Evolutionary conservation across 2,329 filamentous ascomycete species (phyloP), one percentile per base, ranked within the genome.

Genomic region (Pseudomassariella vexata): DNA sequence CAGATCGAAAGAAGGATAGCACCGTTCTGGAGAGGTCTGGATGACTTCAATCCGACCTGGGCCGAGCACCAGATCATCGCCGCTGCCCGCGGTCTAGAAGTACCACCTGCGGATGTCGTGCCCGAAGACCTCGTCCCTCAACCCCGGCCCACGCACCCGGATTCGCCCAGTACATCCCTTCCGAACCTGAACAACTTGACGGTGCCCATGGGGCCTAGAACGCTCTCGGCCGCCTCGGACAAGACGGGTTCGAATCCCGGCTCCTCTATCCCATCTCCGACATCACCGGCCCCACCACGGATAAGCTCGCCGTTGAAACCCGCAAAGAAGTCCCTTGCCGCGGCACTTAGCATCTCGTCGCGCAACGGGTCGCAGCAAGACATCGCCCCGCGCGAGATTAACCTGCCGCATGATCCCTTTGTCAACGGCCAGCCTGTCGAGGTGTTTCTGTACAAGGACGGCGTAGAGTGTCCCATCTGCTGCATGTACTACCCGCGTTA

Each of bases 401-500:
- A 79, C 37, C 66, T 95, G 3, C 82, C 88, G 0, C 71, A 79
- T 39, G 88, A 95, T 45, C 85, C 85, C 0, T 90, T 84, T 48
- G 85, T 96, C 26, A 95, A 96, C 46, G 90, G 92, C n/a, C 87
- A 95, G 47, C 84, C 85, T 1, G 70, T 96, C 27, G 92, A 96
- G 59, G 90, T 89, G 1, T 90, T 86, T 44, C 65, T 98, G 2
- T 98, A 98, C 68, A 95, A 95, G 56, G 79, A 94, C 45, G 82
- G 87, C 4, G 65, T 68, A 6, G 92, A 98, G 55, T 98, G 92
- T 49, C 90, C 92, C 5, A 95, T 98, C 40, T 98, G 92, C 65
- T 95, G 96, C 55, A 68, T 96, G 32, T 94, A 88, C 47, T 98
- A 96, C 46, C 92, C 92, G 1, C 88, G 88, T 4, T 94, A 94